Evolutionary conservation across 2,329 filamentous ascomycete genomes (phyloP).

Genomic region (Botrytis aclada): DNA sequence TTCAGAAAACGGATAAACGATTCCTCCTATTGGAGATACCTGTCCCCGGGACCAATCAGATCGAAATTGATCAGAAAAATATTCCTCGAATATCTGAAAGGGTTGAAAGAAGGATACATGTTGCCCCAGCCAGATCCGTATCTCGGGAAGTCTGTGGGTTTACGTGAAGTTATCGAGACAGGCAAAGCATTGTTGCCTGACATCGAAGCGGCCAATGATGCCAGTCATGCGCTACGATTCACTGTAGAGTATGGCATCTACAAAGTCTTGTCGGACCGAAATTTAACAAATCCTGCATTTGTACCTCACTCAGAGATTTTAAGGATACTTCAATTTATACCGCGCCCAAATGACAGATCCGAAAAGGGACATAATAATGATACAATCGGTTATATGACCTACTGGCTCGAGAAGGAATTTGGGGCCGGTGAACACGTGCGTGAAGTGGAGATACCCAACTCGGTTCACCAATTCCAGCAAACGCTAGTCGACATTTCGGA

Average conservation of each 20-base stretch:
- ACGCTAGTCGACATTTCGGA: background rate
- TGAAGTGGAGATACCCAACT: background rate
- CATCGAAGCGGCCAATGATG: background rate
- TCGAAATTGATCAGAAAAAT: background rate
- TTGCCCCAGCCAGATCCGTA: rapidly evolving
- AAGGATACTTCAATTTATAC: background rate
- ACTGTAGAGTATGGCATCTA: background rate
- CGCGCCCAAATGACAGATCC: background rate
- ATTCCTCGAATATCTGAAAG: background rate
- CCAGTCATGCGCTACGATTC: background rate
- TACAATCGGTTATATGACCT: background rate
- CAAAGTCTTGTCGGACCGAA: background rate
- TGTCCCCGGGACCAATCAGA: no score
- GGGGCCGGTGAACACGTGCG: background rate
- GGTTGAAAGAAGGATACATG: background rate
- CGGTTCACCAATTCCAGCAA: background rate
- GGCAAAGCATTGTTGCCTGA: background rate
- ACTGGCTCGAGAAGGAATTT: background rate
- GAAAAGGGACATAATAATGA: no score
- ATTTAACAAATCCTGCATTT: background rate
- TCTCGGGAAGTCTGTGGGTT: background rate
- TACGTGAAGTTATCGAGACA: background rate
- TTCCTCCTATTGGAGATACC: background rate
- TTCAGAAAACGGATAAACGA: background rate
- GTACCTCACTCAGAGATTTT: background rate